A percentile compares a stretch with the other conserved stretches of the same genome.
These are phyloP conservation scores for Closterium sp. DNA, from an alignment of 139 green algal species.

Conservation along the genomic window DNA sequence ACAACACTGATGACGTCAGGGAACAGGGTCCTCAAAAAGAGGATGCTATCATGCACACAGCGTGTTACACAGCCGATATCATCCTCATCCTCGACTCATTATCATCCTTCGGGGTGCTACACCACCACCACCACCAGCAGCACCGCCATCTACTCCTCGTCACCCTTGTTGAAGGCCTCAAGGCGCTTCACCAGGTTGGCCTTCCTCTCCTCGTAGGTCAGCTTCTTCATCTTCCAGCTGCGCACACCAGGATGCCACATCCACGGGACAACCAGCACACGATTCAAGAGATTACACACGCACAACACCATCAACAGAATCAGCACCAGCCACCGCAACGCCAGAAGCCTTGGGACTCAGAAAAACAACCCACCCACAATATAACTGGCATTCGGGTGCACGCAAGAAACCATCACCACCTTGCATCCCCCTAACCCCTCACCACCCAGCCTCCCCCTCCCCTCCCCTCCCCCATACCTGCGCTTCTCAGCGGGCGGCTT, in stretches of 20 bases:
- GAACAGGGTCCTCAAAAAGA: neutral
- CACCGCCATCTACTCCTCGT: slow-evolving; percentile 54
- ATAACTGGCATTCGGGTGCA: too few relatives aligned
- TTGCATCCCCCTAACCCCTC: too few relatives aligned
- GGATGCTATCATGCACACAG: neutral
- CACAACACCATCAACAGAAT: neutral
- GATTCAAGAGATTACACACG: neutral
- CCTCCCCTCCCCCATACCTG: slow-evolving; percentile 34
- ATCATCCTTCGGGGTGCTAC: neutral
- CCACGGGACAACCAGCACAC: neutral
- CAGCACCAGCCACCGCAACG: too few relatives aligned
- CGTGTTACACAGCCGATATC: neutral
- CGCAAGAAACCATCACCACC: too few relatives aligned
- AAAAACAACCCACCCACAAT: too few relatives aligned
- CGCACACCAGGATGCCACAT: slow-evolving; percentile 5
- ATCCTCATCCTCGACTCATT: neutral
- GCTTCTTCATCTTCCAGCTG: slow-evolving; percentile 70
- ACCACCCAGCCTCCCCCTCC: too few relatives aligned
- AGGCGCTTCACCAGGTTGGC: slow-evolving; percentile 86
- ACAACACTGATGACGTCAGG: neutral
- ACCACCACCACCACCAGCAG: neutral
- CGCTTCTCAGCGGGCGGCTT: slow-evolving; percentile 71
- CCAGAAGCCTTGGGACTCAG: too few relatives aligned
- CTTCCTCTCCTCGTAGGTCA: slow-evolving; percentile 96
- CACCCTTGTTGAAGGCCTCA: slow-evolving; percentile 60